Evolutionary conservation across 169 alveolate species (phyloP).

Genomic region (Plasmodium gonderi): DNA sequence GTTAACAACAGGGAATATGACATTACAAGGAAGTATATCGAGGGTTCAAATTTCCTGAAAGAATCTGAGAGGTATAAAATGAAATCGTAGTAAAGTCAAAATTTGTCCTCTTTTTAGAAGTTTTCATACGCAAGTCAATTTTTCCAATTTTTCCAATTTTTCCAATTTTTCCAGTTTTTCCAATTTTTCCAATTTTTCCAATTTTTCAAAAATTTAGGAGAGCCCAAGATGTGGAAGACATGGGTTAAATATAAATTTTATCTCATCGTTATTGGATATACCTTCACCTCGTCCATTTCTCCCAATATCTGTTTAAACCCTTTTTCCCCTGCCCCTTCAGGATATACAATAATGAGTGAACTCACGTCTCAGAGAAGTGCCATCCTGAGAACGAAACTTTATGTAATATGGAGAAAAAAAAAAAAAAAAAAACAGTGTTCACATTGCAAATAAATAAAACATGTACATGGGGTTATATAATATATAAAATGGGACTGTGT

Average conservation of each 20-base stretch:
- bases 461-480: neutral
- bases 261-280: neutral
- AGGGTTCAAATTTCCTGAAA: conserved; percentile 38
- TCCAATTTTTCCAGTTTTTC: neutral
- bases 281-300: neutral
- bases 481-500: neutral
- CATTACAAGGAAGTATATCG: conserved; percentile 38
- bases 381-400: conserved; percentile 43
- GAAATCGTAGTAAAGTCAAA: neutral
- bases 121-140: neutral
- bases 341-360: conserved; percentile 71
- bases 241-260: conserved; percentile 10
- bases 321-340: neutral
- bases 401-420: conserved; percentile 6
- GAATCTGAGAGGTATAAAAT: conserved; percentile 65
- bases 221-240: conserved; percentile 75
- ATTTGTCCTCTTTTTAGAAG: neutral
- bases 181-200: neutral
- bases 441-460: neutral
- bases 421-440: neutral
- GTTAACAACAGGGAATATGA: conserved; percentile 17
- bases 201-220: conserved; percentile 25
- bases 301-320: neutral
- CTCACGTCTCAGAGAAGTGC: conserved; percentile 54
- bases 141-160: neutral